Evolutionary conservation across 257 asterid genomes (phyloP).

Genomic region (Ajuga chamaepitys): DNA sequence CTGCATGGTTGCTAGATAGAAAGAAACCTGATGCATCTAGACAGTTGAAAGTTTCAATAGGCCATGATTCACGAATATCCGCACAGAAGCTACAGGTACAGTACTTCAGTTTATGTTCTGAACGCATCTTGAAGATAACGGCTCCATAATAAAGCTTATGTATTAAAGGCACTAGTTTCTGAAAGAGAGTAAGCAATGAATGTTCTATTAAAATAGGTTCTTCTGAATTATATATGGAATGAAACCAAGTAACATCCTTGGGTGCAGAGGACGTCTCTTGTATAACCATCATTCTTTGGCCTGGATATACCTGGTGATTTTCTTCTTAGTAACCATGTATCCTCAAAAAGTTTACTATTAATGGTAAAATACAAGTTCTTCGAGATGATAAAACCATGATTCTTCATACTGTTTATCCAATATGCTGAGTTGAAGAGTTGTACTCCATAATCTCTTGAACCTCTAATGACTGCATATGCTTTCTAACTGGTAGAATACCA

Average conservation of each 20-base stretch:
- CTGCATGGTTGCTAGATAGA: constrained; percentile 74
- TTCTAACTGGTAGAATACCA: constrained; percentile 9
- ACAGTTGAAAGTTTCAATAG: constrained; percentile 72
- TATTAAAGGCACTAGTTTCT: neutral
- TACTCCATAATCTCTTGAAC: neutral
- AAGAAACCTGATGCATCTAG: constrained; percentile 54
- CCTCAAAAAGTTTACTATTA: neutral
- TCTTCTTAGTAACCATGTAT: neutral
- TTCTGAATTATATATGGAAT: neutral
- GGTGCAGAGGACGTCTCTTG: neutral
- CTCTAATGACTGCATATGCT: neutral
- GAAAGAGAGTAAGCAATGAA: neutral
- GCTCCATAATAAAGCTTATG: no score
- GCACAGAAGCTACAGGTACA: constrained; percentile 82
- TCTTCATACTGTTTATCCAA: neutral
- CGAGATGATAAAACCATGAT: neutral
- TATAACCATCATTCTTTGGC: neutral
- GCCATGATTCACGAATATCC: constrained; percentile 94
- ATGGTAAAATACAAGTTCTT: neutral
- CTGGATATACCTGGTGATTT: neutral
- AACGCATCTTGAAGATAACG: neutral
- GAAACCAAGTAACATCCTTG: neutral
- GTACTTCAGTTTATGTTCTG: neutral
- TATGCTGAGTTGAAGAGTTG: neutral
- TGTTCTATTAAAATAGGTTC: neutral